These are phyloP conservation scores for Trichophyton equinum DNA, from an alignment of 2,329 filamentous ascomycete genomes.

Conservation along the genomic window DNA sequence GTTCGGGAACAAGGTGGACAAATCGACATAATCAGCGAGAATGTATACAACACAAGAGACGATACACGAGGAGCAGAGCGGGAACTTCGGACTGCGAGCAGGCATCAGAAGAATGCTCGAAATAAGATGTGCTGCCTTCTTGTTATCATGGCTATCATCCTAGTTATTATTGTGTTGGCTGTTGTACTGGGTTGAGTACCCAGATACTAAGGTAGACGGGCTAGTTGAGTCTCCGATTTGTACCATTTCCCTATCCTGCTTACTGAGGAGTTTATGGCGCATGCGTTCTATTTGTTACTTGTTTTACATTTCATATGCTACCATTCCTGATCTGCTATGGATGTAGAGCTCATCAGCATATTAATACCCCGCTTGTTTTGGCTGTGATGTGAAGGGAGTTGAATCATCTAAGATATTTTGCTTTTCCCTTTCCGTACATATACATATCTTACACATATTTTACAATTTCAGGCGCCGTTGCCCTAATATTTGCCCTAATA, in stretches of 20 bases:
- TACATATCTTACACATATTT: neutral
- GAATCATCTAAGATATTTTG: neutral
- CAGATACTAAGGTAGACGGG: neutral
- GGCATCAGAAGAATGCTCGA: conserved; percentile 89
- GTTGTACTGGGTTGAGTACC: conserved; percentile 56
- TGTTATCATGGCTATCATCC: conserved; percentile 73
- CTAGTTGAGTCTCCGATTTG: neutral
- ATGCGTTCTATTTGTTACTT: neutral
- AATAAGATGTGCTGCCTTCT: conserved; percentile 90
- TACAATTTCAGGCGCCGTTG: neutral
- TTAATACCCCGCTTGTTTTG: neutral
- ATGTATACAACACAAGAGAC: conserved; percentile 69
- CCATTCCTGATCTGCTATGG: neutral
- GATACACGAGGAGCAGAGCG: conserved; percentile 75
- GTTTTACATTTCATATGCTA: neutral
- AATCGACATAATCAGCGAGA: conserved; percentile 75
- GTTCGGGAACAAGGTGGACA: conserved; percentile 86
- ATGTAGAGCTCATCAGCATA: neutral
- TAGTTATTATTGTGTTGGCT: conserved; percentile 80
- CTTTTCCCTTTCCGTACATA: neutral
- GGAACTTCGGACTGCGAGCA: conserved; percentile 71
- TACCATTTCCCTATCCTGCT: neutral
- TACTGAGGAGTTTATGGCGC: neutral
- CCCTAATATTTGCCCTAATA: neutral
- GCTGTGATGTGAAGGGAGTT: neutral